phyloP scores from a whole-genome alignment of 2,329 filamentous ascomycete genomes.

The Fusarium chlamydosporum region DNA sequence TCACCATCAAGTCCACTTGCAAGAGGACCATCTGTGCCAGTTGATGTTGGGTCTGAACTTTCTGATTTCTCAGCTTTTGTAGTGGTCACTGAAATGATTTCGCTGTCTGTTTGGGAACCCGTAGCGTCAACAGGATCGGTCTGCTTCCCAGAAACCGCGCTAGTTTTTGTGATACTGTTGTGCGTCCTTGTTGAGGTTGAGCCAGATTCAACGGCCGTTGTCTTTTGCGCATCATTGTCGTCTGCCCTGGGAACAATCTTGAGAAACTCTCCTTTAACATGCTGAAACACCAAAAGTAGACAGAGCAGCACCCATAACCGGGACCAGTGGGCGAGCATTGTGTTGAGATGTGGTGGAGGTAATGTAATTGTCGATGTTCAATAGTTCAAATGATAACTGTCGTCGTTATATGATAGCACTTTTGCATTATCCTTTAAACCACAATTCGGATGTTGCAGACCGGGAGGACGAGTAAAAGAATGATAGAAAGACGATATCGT shows the following conservation, averaged over 20 bases:
- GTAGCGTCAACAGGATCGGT: slow-evolving; percentile 26
- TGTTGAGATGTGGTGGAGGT: background rate
- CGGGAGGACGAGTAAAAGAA: background rate
- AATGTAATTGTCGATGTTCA: background rate
- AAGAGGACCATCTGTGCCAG: slow-evolving; percentile 35
- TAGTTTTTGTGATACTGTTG: slow-evolving; percentile 30
- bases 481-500: slow-evolving; percentile 8
- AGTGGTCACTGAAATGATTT: slow-evolving; percentile 29
- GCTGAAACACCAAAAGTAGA: slow-evolving; percentile 57
- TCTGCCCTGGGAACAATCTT: slow-evolving; percentile 56
- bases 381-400: background rate
- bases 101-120: slow-evolving; percentile 19
- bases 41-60: slow-evolving; percentile 36
- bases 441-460: slow-evolving; percentile 7
- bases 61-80: slow-evolving; percentile 34
- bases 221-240: slow-evolving; percentile 29
- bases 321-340: slow-evolving; percentile 55
- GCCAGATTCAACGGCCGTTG: slow-evolving; percentile 33
- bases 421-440: slow-evolving; percentile 42
- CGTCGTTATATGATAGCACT: slow-evolving; percentile 12
- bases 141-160: slow-evolving; percentile 27
- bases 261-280: slow-evolving; percentile 55
- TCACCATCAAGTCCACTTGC: slow-evolving; percentile 50
- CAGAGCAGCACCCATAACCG: slow-evolving; percentile 58
- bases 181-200: slow-evolving; percentile 28